Conservation (phyloP, 2,329 filamentous ascomycete species). For the Xylariaceae sp. region DNA sequence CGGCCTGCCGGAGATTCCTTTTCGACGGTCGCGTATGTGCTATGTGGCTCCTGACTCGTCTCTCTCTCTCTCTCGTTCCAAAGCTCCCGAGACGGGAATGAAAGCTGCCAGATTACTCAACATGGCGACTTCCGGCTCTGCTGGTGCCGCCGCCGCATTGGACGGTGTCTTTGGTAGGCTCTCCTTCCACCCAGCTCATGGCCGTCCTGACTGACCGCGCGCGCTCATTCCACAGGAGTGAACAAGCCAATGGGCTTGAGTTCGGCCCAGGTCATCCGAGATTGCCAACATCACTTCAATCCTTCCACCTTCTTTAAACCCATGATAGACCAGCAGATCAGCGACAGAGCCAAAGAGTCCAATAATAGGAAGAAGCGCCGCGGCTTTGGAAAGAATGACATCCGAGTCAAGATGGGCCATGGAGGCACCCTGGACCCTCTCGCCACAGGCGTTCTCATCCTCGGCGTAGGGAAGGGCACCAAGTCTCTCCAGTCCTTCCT, state of each 20-base stretch:
- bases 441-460: slow-evolving; percentile 85
- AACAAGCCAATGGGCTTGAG: slow-evolving; percentile 85
- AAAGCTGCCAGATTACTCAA: slow-evolving; percentile 26
- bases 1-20: too few relatives aligned
- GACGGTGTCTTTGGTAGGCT: slow-evolving; percentile 52
- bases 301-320: slow-evolving; percentile 72
- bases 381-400: slow-evolving; percentile 45
- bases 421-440: slow-evolving; percentile 92
- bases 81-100: slow-evolving; percentile 21
- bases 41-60: too few relatives aligned
- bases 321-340: slow-evolving; percentile 59
- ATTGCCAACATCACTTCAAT: slow-evolving; percentile 78
- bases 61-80: not conserved
- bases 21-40: too few relatives aligned
- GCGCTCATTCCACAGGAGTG: slow-evolving; percentile 35
- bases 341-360: slow-evolving; percentile 47
- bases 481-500: slow-evolving; percentile 75
- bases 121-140: slow-evolving; percentile 43
- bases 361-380: slow-evolving; percentile 54
- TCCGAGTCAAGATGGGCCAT: slow-evolving; percentile 88
- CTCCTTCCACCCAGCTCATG: not conserved
- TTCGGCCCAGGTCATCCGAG: slow-evolving; percentile 84
- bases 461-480: slow-evolving; percentile 81
- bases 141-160: slow-evolving; percentile 30
- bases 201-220: not conserved